A percentile compares a stretch with the other conserved stretches of the same genome.
phyloP scores from a whole-genome alignment of 768 basidiomycete genomes.

The Tulasnella sp. region DNA sequence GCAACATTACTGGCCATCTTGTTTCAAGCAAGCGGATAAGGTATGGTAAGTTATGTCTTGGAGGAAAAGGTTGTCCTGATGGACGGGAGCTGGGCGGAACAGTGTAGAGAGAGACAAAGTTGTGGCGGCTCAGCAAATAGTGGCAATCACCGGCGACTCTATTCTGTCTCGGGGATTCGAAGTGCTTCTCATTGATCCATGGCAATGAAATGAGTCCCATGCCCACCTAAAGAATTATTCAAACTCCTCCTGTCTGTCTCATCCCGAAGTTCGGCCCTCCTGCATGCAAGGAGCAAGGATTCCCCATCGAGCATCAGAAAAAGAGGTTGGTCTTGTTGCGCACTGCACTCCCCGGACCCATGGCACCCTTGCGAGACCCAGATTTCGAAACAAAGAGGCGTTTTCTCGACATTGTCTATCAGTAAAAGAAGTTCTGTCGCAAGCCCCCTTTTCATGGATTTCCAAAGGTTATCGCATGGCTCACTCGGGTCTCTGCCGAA shows the following conservation, averaged over 20 bases:
- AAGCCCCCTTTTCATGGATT: background rate
- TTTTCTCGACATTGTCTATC: background rate
- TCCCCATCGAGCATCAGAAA: background rate
- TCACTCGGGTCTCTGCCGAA: too few relatives aligned
- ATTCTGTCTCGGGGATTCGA: slow-evolving; percentile 10
- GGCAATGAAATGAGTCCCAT: background rate
- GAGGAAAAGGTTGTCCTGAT: background rate
- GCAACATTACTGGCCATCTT: background rate
- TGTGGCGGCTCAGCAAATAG: background rate
- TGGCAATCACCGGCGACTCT: background rate
- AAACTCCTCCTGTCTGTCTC: slow-evolving; percentile 7
- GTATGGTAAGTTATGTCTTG: background rate
- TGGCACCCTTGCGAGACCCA: background rate
- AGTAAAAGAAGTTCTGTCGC: background rate
- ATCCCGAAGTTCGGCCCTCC: background rate
- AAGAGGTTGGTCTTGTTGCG: background rate
- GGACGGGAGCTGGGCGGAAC: background rate
- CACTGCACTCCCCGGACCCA: background rate
- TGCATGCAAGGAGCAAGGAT: background rate
- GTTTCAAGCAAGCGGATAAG: background rate
- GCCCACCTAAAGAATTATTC: background rate
- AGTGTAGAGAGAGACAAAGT: background rate
- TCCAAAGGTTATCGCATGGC: background rate
- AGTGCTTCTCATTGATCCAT: background rate
- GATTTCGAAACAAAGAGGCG: background rate